phyloP scores from a whole-genome alignment of 306 rosid species.

The Cucumis cinereus region DNA sequence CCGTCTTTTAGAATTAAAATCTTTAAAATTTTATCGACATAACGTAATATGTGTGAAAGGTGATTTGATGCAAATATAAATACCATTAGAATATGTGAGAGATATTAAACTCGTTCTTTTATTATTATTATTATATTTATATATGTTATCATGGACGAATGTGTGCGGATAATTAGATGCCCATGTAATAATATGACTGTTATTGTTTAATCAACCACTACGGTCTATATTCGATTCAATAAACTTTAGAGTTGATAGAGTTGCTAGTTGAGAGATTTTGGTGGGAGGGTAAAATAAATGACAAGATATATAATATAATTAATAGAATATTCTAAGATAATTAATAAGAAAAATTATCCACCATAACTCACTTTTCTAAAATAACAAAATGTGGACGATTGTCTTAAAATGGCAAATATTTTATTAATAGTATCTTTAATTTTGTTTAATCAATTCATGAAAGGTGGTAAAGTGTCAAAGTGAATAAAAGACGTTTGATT shows the following conservation, averaged over 20 bases:
- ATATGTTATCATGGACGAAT: not conserved
- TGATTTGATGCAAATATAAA: not conserved
- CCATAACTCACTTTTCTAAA: not conserved
- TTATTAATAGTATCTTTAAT: not conserved
- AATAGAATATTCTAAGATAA: not conserved
- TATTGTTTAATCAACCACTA: not conserved
- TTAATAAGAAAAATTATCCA: not conserved
- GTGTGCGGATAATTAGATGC: too few relatives aligned
- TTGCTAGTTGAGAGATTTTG: not conserved
- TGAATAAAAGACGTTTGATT: too few relatives aligned
- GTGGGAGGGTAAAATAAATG: not conserved
- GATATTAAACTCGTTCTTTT: not conserved
- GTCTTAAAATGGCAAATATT: not conserved
- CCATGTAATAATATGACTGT: not conserved
- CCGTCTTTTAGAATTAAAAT: not conserved
- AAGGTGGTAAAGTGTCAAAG: not conserved
- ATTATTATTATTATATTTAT: not conserved
- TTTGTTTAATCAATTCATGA: not conserved
- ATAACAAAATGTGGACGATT: not conserved
- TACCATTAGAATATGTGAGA: not conserved
- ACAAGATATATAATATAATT: not conserved
- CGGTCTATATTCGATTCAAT: not conserved
- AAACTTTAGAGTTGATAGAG: not conserved
- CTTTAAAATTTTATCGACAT: not conserved
- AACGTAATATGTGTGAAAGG: not conserved